Percentiles rank a stretch among this genome's conserved stretches.
phyloP scores from a whole-genome alignment of 805 yeast genomes.

The Starmerella bombi region DNA sequence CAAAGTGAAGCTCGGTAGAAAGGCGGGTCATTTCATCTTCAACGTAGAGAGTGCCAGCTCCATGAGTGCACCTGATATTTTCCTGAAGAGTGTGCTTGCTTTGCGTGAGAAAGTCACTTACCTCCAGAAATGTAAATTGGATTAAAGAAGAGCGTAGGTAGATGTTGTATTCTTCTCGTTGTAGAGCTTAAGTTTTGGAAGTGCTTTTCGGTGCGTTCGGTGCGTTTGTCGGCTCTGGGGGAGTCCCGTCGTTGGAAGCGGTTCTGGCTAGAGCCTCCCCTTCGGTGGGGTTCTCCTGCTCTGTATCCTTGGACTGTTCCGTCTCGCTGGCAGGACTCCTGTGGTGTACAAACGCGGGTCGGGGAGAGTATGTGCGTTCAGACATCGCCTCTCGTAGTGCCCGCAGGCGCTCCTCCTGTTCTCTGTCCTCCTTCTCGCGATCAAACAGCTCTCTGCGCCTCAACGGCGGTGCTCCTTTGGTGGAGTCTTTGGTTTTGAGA shows the following conservation, averaged over 20 bases:
- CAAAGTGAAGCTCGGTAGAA: conserved; percentile 81
- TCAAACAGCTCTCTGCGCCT: conserved; percentile 11
- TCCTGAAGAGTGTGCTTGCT: conserved; percentile 76
- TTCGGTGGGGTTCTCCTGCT: not conserved
- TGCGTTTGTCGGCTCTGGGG: too few relatives aligned
- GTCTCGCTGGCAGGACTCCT: not conserved
- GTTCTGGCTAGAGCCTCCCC: not conserved
- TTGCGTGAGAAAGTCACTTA: conserved; percentile 52
- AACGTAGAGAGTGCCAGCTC: conserved; percentile 94
- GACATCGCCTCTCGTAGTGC: too few relatives aligned
- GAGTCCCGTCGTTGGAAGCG: too few relatives aligned
- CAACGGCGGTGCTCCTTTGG: conserved; percentile 19
- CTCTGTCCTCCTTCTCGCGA: too few relatives aligned
- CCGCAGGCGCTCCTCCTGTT: too few relatives aligned
- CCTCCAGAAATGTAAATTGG: conserved; percentile 16
- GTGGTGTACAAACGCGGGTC: too few relatives aligned
- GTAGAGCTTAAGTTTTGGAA: too few relatives aligned
- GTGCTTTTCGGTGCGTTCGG: too few relatives aligned
- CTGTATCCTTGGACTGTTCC: not conserved
- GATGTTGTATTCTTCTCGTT: too few relatives aligned
- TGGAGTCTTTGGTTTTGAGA: conserved; percentile 20
- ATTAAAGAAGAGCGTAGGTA: too few relatives aligned
- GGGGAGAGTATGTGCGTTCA: too few relatives aligned
- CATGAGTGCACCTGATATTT: conserved; percentile 92
- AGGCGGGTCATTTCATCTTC: conserved; percentile 84